Conservation (phyloP, 164 flowering plant species). For the Protea cynaroides region DNA sequence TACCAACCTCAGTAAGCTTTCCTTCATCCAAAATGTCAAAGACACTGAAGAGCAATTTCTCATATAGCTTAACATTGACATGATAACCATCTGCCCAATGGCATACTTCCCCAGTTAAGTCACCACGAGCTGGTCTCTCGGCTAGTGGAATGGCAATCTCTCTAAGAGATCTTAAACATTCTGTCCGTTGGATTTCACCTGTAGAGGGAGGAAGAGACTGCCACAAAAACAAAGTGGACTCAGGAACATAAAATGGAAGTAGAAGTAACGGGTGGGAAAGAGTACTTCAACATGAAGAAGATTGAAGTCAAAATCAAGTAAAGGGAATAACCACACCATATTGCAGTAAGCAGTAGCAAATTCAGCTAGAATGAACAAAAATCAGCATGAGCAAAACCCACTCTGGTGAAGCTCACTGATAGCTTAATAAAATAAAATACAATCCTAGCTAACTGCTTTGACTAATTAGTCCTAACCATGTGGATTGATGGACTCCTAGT, state of each 20-base stretch:
- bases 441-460: too few relatives aligned
- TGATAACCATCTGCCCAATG: constrained; percentile 99
- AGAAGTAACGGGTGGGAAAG: background rate
- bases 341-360: background rate
- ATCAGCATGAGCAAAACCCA: background rate
- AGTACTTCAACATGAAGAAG: background rate
- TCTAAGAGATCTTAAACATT: constrained; percentile 80
- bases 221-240: constrained; percentile 7
- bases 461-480: too few relatives aligned
- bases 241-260: background rate
- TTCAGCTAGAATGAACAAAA: background rate
- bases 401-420: too few relatives aligned
- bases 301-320: background rate
- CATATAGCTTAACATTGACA: constrained; percentile 82
- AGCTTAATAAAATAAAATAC: too few relatives aligned
- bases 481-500: too few relatives aligned
- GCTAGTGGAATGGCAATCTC: constrained; percentile 84
- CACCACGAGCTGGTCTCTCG: constrained; percentile 97
- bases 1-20: constrained; percentile 83
- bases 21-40: constrained; percentile 97
- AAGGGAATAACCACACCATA: background rate
- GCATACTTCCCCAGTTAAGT: constrained; percentile 98
- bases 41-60: constrained; percentile 82
- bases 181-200: constrained; percentile 81
- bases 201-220: constrained; percentile 77